Base-by-base conservation (phyloP, 2,329 filamentous ascomycete genomes). In the Sporothrix humicola region DNA sequence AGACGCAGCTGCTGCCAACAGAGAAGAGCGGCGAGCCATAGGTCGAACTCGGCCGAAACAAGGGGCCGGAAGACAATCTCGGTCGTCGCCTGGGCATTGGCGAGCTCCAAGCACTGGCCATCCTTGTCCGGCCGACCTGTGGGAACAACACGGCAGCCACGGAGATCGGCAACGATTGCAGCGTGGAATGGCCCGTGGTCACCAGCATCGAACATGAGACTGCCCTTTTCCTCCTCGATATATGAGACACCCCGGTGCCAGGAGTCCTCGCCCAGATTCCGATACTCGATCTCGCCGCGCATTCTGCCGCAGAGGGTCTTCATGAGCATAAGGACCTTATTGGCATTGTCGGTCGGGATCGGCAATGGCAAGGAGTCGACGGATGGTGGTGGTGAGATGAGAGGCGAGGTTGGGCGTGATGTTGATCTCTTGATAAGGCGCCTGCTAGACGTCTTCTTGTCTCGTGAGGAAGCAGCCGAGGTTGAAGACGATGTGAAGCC, bases 1-100 rank as follows among this genome's bases (percentile, higher is more conserved):
- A 90, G 89, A 31, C 89, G 88, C 74, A 94, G 85, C 76, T 93
- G 92, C 80, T 94, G 92, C 93, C 93, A 96, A 79, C 91, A 93
- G 46, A 95, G 85, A 61, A 96, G 82, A 8, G 93, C 93, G 15
- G 93, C 93, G 73, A 95, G 88, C 93, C 93, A 96, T 26, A 91
- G 85, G 77, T 95, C 92, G 76, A 91, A 89, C 78, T 95, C 92
- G 23, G 90, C 87, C 46, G 87, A 82, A 2, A 87, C 86, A 9
- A 88, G 81, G 15, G 93, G 91, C 50, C 90, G 87, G 73, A 96
- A 82, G 72, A 92, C 84, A 59, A 93, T 83, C 76, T 92, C 87
- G 31, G 89, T 81, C 8, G 86, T 86, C 37, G 86, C 85, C 61
- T 88, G 85, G 71, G 86, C 84, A 71, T 85, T 86, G 61, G 84